Evolutionary conservation across 768 basidiomycete genomes (phyloP), one percentile per base, ranked within the genome.

Genomic region (Boletus coccyginus): DNA sequence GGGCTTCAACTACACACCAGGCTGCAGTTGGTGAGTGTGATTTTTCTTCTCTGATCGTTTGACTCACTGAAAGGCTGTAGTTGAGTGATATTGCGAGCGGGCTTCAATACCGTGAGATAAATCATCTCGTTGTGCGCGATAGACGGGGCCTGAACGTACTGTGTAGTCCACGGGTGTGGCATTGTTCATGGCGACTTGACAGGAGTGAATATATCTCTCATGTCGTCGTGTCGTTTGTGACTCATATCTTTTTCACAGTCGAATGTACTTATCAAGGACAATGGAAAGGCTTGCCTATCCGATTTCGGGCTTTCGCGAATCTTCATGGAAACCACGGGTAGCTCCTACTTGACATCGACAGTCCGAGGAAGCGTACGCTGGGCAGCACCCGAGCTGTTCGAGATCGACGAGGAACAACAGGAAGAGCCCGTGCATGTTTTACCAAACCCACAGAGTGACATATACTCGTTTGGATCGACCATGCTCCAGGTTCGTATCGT

Each of bases 131-230:
- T 14, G 10, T 39, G 10, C 35, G 16, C 31, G 11, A n/a, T 27
- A 3, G n/a, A 35, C 9, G 8, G 32, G 47, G 39, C 12, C 45
- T 65, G 36, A 64, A n/a, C 9, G 11, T 17, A 19, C 7, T n/a
- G 0, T 5, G 2, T 27, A 65, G 63, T 65, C n/a, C 55, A 62
- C 10, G 60, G 57, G 19, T 65, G 63, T 27, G 60, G 64, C 10
- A 59, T 80, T 29, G 67, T 79, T 14, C 80, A 78, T 48, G 78
- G 78, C 1, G 78, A 81, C 47, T 66, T 80, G 21, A 77, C 77
- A 56, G 78, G 74, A 19, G 78, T 78, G 49, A 46, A 66, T 64
- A 39, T 9, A 17, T 44, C 16, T 11, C 24, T 6, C 3, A 35
- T 10, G 11, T 41, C 38, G 3, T 44, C 17, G 19, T 45, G n/a